phyloP scores from a whole-genome alignment of 2,329 filamentous ascomycete species.

The Pseudopyricularia cyperi region DNA sequence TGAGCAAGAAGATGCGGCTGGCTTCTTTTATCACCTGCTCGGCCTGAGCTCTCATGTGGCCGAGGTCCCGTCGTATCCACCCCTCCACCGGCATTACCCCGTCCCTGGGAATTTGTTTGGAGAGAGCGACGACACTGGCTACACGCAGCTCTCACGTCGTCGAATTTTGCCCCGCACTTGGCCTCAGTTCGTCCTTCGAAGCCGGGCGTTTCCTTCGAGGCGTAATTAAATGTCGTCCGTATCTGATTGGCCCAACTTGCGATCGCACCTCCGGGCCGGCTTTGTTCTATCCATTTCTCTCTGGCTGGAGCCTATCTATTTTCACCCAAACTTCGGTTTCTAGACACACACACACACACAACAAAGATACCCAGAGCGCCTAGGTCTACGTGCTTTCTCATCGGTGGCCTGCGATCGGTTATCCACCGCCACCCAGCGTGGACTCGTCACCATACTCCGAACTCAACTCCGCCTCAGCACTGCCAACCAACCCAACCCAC shows the following conservation, averaged over 20 bases:
- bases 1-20: not conserved
- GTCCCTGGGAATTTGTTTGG: not conserved
- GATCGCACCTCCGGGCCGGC: too few relatives aligned
- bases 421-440: too few relatives aligned
- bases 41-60: not conserved
- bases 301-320: too few relatives aligned
- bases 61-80: not conserved
- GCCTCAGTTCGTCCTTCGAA: not conserved
- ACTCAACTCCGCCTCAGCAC: not conserved
- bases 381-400: too few relatives aligned
- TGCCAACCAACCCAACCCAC: not conserved
- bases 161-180: not conserved
- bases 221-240: not conserved
- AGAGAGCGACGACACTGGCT: not conserved
- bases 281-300: too few relatives aligned
- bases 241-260: not conserved
- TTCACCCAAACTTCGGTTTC: too few relatives aligned
- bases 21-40: not conserved
- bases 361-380: too few relatives aligned
- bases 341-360: too few relatives aligned
- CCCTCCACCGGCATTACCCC: not conserved
- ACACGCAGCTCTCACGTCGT: too few relatives aligned
- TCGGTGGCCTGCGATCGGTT: too few relatives aligned
- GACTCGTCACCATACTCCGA: too few relatives aligned
- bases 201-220: not conserved